Percentiles rank a stretch among this genome's conserved stretches.
These are phyloP conservation scores for Castanea mollissima DNA, from an alignment of 306 rosid species.

Conservation along the genomic window DNA sequence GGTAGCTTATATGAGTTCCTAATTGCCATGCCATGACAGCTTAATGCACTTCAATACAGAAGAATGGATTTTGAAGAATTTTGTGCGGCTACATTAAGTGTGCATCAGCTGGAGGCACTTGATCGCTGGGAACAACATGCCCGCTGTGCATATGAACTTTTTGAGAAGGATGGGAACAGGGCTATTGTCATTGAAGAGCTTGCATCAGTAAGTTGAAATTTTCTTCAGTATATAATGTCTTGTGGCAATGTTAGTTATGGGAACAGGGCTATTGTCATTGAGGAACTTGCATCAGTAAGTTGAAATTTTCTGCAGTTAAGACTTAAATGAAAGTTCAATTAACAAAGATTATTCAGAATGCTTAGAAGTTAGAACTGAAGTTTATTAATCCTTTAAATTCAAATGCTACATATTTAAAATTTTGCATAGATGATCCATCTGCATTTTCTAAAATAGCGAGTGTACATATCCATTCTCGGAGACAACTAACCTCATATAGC, in stretches of 20 bases:
- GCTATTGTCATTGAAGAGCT: slow-evolving; percentile 96
- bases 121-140: slow-evolving; percentile 98
- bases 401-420: too few species aligned
- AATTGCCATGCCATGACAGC: slow-evolving; percentile 50
- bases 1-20: slow-evolving; percentile 11
- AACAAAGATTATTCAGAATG: too few species aligned
- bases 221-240: neutral
- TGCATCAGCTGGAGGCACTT: slow-evolving; percentile 97
- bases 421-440: too few species aligned
- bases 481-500: neutral
- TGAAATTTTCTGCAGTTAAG: neutral
- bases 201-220: slow-evolving; percentile 70
- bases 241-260: slow-evolving; percentile 31
- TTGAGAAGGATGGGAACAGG: slow-evolving; percentile 90
- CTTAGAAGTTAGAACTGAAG: too few species aligned
- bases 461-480: too few species aligned
- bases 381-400: too few species aligned
- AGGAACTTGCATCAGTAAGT: slow-evolving; percentile 97
- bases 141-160: slow-evolving; percentile 91
- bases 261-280: slow-evolving; percentile 88
- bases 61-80: slow-evolving; percentile 99
- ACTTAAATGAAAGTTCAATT: too few species aligned
- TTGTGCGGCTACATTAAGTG: slow-evolving; percentile 88
- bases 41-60: slow-evolving; percentile 87
- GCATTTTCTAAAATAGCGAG: too few species aligned